A percentile compares a stretch with the other conserved stretches of the same genome.
phyloP scores from a whole-genome alignment of 768 basidiomycete species.

The Leccinum pellstonianum region DNA sequence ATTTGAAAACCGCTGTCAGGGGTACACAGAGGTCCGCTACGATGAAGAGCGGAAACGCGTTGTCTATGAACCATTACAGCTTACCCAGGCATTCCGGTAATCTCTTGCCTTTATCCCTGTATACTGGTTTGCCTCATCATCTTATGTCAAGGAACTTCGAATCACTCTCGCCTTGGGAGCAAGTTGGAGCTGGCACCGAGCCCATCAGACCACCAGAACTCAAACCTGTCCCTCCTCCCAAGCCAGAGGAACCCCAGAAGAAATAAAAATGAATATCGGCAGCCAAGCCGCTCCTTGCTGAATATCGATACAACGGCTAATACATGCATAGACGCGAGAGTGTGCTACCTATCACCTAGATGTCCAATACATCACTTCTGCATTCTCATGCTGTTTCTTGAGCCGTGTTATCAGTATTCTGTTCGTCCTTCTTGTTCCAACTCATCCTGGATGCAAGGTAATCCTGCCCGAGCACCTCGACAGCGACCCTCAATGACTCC shows the following conservation, averaged over 20 bases:
- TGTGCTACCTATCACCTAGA: conserved; percentile 11
- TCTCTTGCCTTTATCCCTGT: conserved; percentile 11
- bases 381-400: conserved; percentile 13
- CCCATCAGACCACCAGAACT: conserved; percentile 64
- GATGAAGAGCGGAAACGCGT: conserved; percentile 97
- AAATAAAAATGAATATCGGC: conserved; percentile 46
- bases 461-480: conserved; percentile 92
- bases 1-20: conserved; percentile 45
- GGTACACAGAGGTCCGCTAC: conserved; percentile 98
- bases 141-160: conserved; percentile 77
- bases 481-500: conserved; percentile 76
- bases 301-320: conserved; percentile 15
- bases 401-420: conserved; percentile 8
- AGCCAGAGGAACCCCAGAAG: conserved; percentile 74
- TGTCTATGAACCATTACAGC: conserved; percentile 95
- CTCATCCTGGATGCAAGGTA: conserved; percentile 87
- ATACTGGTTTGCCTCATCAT: conserved; percentile 1
- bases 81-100: conserved; percentile 97
- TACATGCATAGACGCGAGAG: conserved; percentile 12
- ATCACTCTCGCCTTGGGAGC: conserved; percentile 92
- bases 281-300: not conserved
- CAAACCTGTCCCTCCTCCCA: conserved; percentile 73
- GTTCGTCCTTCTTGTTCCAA: conserved; percentile 49
- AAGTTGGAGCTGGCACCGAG: conserved; percentile 69
- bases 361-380: not conserved